These are phyloP conservation scores for Didymella segeticola DNA, from an alignment of 2,329 filamentous ascomycete genomes.

Conservation along the genomic window DNA sequence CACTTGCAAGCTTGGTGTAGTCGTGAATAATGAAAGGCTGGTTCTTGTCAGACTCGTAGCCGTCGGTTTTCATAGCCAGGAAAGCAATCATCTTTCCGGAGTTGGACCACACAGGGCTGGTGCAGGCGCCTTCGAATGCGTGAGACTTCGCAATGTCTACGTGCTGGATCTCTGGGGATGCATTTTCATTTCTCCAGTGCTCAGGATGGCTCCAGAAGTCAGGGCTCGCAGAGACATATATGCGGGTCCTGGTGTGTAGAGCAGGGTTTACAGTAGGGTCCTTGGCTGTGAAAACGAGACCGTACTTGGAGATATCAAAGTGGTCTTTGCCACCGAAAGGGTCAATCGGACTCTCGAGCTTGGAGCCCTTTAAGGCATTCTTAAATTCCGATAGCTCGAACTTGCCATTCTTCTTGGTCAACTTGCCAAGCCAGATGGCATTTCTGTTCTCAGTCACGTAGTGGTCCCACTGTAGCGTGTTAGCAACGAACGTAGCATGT, in stretches of 20 bases:
- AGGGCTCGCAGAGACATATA: conserved; percentile 71
- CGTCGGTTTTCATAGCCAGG: conserved; percentile 75
- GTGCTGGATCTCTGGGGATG: conserved; percentile 49
- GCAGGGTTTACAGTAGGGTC: conserved; percentile 75
- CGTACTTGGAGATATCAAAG: conserved; percentile 73
- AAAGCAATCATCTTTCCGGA: conserved; percentile 76
- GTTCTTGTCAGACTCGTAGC: conserved; percentile 83
- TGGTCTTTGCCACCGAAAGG: conserved; percentile 82
- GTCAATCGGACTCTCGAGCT: conserved; percentile 71
- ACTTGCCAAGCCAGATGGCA: conserved; percentile 74
- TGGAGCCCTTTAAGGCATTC: conserved; percentile 68
- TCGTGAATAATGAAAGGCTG: conserved; percentile 70
- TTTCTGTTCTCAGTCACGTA: conserved; percentile 73
- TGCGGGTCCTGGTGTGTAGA: conserved; percentile 79
- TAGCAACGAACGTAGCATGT: neutral
- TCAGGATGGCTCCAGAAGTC: conserved; percentile 57
- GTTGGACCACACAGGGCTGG: conserved; percentile 74
- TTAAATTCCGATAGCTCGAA: conserved; percentile 56
- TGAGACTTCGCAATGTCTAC: conserved; percentile 65
- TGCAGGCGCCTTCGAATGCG: conserved; percentile 68
- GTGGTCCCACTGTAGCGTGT: conserved; percentile 68
- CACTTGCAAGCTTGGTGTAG: conserved; percentile 61
- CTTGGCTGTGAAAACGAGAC: conserved; percentile 76
- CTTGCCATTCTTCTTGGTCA: conserved; percentile 49
- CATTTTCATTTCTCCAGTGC: conserved; percentile 10